Evolutionary conservation across 768 basidiomycete genomes (phyloP).

Genomic region (Bullera alba): DNA sequence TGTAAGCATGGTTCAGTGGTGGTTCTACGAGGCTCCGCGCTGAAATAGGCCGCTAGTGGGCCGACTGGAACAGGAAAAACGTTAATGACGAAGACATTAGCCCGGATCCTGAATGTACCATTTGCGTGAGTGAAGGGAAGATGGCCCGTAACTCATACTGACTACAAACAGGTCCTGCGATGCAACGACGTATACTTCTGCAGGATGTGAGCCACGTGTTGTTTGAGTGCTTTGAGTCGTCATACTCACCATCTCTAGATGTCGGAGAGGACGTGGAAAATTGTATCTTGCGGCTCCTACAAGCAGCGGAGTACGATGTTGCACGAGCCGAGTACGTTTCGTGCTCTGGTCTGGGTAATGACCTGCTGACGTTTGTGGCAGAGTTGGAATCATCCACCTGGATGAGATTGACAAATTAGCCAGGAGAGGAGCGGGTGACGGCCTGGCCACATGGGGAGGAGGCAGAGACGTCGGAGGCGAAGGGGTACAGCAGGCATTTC

Average conservation of each 20-base stretch:
- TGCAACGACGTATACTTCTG: slow-evolving; percentile 87
- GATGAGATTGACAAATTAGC: slow-evolving; percentile 95
- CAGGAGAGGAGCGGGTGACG: slow-evolving; percentile 43
- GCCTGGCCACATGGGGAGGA: slow-evolving; percentile 49
- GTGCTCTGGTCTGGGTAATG: not conserved
- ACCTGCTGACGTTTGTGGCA: slow-evolving; percentile 42
- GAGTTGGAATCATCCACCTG: slow-evolving; percentile 90
- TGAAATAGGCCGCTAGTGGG: slow-evolving; percentile 21
- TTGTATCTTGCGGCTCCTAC: slow-evolving; percentile 76
- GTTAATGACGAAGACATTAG: slow-evolving; percentile 81
- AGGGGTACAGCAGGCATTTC: slow-evolving; percentile 79
- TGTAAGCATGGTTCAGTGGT: slow-evolving; percentile 53
- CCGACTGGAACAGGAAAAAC: slow-evolving; percentile 66
- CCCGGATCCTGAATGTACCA: slow-evolving; percentile 81
- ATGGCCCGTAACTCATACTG: slow-evolving; percentile 50
- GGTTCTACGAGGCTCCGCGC: not conserved
- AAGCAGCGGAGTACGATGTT: slow-evolving; percentile 85
- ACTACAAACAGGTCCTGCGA: slow-evolving; percentile 49
- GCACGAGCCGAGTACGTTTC: slow-evolving; percentile 63
- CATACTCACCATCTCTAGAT: slow-evolving; percentile 52
- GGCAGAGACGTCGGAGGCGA: slow-evolving; percentile 83
- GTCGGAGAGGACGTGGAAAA: slow-evolving; percentile 96
- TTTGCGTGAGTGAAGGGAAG: slow-evolving; percentile 55
- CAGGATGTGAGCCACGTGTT: slow-evolving; percentile 46
- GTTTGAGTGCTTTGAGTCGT: no score